phyloP scores from a whole-genome alignment of 108 stramenopile species.

The Seminavis robusta region DNA sequence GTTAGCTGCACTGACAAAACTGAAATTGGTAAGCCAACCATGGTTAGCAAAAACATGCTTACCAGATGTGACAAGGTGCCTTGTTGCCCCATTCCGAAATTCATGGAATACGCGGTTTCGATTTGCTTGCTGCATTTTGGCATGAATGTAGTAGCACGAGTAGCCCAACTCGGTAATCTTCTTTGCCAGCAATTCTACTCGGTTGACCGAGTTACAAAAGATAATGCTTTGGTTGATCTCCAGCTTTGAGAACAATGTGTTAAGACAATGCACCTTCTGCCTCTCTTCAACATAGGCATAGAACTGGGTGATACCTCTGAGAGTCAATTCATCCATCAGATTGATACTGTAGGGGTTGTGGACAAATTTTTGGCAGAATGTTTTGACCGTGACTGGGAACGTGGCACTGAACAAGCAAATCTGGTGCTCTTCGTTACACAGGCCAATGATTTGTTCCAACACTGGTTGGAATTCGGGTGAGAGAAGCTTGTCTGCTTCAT shows the following conservation, averaged over 20 bases:
- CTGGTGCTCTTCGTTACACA: constrained; percentile 87
- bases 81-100: constrained; percentile 96
- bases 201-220: constrained; percentile 98
- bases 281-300: constrained; percentile 99
- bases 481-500: constrained; percentile 98
- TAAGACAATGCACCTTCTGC: constrained; percentile 99
- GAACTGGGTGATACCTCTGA: constrained; percentile 96
- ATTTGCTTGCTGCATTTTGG: constrained; percentile 98
- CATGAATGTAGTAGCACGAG: constrained; percentile 99
- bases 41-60: too few relatives aligned
- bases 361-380: constrained; percentile 93
- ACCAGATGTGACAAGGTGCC: constrained; percentile 96
- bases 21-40: too few relatives aligned
- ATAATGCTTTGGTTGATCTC: constrained; percentile 99
- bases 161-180: constrained; percentile 99
- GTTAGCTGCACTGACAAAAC: too few relatives aligned
- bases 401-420: constrained; percentile 99
- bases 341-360: constrained; percentile 94
- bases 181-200: constrained; percentile 97
- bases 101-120: constrained; percentile 99
- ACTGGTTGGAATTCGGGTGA: constrained; percentile 96
- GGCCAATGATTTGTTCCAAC: constrained; percentile 88
- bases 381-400: constrained; percentile 96
- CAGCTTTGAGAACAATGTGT: constrained; percentile 96
- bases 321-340: constrained; percentile 99